phyloP scores from a whole-genome alignment of 306 rosid genomes.

The Sicyos edulis region DNA sequence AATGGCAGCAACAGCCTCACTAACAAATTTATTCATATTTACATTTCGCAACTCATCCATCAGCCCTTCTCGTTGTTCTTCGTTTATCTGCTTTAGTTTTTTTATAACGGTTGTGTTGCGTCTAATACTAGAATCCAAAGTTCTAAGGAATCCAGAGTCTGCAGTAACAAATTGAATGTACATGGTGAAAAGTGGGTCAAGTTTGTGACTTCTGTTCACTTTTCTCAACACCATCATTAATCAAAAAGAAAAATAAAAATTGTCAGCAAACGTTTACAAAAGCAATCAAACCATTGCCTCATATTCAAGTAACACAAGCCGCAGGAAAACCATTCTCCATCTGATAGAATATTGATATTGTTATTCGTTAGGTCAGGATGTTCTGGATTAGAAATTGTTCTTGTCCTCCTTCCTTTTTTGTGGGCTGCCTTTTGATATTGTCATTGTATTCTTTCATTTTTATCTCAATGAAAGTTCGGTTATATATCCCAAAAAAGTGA shows the following conservation, averaged over 20 bases:
- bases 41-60: conserved; percentile 82
- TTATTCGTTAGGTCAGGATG: too few species aligned
- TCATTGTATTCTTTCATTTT: too few species aligned
- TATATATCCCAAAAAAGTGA: not conserved
- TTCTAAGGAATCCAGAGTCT: conserved; percentile 83
- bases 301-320: not conserved
- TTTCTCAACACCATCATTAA: not conserved
- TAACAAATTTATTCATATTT: conserved; percentile 95
- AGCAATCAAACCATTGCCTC: not conserved
- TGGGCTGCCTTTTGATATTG: too few species aligned
- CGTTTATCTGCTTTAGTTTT: conserved; percentile 92
- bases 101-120: conserved; percentile 95
- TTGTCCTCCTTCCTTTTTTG: too few species aligned
- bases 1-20: conserved; percentile 92
- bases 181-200: not conserved
- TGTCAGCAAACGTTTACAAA: not conserved
- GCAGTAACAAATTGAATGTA: conserved; percentile 22
- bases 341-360: not conserved
- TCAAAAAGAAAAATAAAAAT: not conserved
- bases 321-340: not conserved
- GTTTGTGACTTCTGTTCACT: not conserved
- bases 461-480: too few species aligned
- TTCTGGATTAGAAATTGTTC: too few species aligned
- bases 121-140: conserved; percentile 91
- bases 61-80: conserved; percentile 85